Base-by-base conservation (phyloP, 441 rosid genomes). In the Daphne laureola region DNA sequence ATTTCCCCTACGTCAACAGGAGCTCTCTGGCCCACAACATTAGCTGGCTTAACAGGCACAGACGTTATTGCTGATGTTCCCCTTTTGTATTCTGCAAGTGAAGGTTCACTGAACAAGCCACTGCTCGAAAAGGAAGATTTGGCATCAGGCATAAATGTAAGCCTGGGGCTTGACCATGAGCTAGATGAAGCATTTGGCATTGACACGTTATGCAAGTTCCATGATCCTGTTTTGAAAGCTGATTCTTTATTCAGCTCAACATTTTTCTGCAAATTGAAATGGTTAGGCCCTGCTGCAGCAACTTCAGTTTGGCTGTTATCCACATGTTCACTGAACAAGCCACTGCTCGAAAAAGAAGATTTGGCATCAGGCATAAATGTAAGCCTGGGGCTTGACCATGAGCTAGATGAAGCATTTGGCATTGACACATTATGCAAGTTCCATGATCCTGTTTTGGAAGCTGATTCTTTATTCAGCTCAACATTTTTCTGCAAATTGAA, bases 111-210 rank as follows among this genome's bases (percentile, higher is more conserved):
- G 52, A 52, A 59, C 53, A 64, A 57, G 72, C 55, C 47, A 49
- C 58, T 46, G 48, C 78, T 41, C 43, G 66, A 51, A 67, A 59
- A 49, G 23, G 66, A 21, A 51, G 73, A 58, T 66, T 61, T 59
- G 17, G 67, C 64, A 14, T 49, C 71, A 53, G 78, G 62, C 55
- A 55, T 64, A 35, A 69, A 65, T 26, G 69, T 43, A 53, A 49
- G 52, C 53, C 78, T 74, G 44, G 64, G 81, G 72, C 65, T 62
- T 62, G 82, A 68, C 71, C 63, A 68, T 58, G 78, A 64, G 60
- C 76, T 81, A 68, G 84, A 62, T 57, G 78, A 58, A 13, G 65
- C 57, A 45, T 59, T 64, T 38, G 48, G 36, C 31, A 49, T 62
- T 46, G 67, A 23, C 13, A 63, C 41, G 55, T 66, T 66, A 63